Evolutionary conservation across 108 stramenopile species (phyloP).

Genomic region (Cyclotella atomus): DNA sequence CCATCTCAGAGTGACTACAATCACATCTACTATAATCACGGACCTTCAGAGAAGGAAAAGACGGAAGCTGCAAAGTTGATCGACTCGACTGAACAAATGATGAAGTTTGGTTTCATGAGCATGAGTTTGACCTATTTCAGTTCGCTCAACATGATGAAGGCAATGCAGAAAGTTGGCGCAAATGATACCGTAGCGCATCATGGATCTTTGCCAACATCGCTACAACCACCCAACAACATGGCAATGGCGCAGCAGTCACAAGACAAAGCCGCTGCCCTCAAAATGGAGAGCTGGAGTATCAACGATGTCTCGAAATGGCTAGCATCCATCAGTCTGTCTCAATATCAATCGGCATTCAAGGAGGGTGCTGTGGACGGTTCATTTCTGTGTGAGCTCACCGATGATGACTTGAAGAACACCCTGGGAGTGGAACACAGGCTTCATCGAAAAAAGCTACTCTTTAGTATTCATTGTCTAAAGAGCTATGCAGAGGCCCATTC

Average conservation of each 20-base stretch:
- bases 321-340: constrained; percentile 70
- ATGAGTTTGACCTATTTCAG: constrained; percentile 92
- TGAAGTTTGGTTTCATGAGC: constrained; percentile 93
- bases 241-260: not conserved
- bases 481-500: constrained; percentile 33
- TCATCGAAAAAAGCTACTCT: constrained; percentile 92
- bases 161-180: constrained; percentile 76
- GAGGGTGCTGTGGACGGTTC: constrained; percentile 89
- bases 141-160: constrained; percentile 88
- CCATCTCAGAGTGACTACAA: constrained; percentile 13
- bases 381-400: constrained; percentile 87
- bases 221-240: constrained; percentile 4
- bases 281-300: constrained; percentile 83
- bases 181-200: constrained; percentile 18
- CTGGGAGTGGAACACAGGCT: constrained; percentile 89
- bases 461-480: constrained; percentile 56
- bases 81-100: constrained; percentile 87
- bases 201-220: not conserved
- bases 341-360: constrained; percentile 81
- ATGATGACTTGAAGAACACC: constrained; percentile 87
- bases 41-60: constrained; percentile 64
- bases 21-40: constrained; percentile 18
- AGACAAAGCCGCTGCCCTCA: constrained; percentile 33
- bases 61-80: constrained; percentile 84
- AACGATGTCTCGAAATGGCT: constrained; percentile 89